Conservation (phyloP, 2,329 filamentous ascomycete genomes). For the Coniochaeta sp. region DNA sequence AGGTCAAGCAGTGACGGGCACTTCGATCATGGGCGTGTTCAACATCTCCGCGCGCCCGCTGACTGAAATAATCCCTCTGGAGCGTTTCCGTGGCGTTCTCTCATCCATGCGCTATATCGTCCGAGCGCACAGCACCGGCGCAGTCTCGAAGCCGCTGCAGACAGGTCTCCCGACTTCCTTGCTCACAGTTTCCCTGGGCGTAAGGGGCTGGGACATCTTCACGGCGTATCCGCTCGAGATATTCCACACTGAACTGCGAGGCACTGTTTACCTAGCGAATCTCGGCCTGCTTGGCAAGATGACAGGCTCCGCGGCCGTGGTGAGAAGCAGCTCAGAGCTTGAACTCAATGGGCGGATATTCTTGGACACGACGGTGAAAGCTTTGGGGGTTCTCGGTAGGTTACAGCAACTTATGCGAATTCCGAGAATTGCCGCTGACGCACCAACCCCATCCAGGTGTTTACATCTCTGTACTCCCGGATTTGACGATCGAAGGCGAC, state of each 20-base stretch:
- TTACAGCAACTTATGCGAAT: not conserved
- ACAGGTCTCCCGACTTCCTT: conserved; percentile 37
- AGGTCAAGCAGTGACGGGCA: conserved; percentile 56
- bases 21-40: conserved; percentile 75
- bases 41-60: conserved; percentile 61
- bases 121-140: conserved; percentile 62
- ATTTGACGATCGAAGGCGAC: conserved; percentile 52
- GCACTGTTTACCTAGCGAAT: conserved; percentile 52
- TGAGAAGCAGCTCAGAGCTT: conserved; percentile 51
- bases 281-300: conserved; percentile 82
- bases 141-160: conserved; percentile 46
- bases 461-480: conserved; percentile 65
- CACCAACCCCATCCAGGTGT: conserved; percentile 43
- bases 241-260: conserved; percentile 39
- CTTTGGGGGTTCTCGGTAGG: conserved; percentile 65
- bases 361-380: conserved; percentile 67
- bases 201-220: conserved; percentile 72
- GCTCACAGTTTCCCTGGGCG: conserved; percentile 54
- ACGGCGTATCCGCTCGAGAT: conserved; percentile 61
- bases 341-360: conserved; percentile 52
- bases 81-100: conserved; percentile 65
- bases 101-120: conserved; percentile 58
- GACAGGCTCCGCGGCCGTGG: conserved; percentile 75
- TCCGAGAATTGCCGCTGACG: not conserved
- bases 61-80: conserved; percentile 63